Percentiles rank a stretch among this genome's conserved stretches.
Conservation (phyloP, 371 early-diverging fungal genomes). For the Lichtheimia ornata region DNA sequence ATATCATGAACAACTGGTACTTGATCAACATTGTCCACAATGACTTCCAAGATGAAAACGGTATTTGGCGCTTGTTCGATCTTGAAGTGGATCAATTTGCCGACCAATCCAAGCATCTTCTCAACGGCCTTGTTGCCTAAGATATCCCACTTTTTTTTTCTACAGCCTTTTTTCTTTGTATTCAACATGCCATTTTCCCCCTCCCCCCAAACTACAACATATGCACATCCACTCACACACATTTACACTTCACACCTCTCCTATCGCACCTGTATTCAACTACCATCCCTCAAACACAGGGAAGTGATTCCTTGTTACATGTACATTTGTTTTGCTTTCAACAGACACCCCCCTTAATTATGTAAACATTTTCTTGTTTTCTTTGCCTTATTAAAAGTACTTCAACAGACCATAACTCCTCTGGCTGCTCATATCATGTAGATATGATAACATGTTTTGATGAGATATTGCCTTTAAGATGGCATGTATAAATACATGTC, state of each 20-base stretch:
- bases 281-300: slow-evolving; percentile 8
- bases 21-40: slow-evolving; percentile 95
- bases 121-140: slow-evolving; percentile 5
- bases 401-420: slow-evolving; percentile 3
- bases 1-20: slow-evolving; percentile 82
- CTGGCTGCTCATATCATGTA: no score
- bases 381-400: slow-evolving; percentile 7
- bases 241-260: slow-evolving; percentile 4
- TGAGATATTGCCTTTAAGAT: no score
- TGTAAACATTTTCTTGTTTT: slow-evolving; percentile 11
- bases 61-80: slow-evolving; percentile 76
- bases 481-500: no score
- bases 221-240: neutral
- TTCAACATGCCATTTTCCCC: slow-evolving; percentile 17
- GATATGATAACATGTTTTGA: no score
- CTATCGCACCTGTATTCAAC: slow-evolving; percentile 17
- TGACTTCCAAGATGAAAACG: slow-evolving; percentile 78
- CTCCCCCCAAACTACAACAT: neutral
- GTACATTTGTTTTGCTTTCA: slow-evolving; percentile 16
- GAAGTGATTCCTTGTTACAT: slow-evolving; percentile 4
- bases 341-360: slow-evolving; percentile 15
- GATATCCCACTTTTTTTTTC: slow-evolving; percentile 1
- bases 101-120: slow-evolving; percentile 24
- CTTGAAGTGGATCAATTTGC: slow-evolving; percentile 43
- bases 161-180: slow-evolving; percentile 5